Evolutionary conservation across 2,329 filamentous ascomycete genomes (phyloP), one percentile per base, ranked within the genome.

Genomic region (Thermothelomyces thermophilus): DNA sequence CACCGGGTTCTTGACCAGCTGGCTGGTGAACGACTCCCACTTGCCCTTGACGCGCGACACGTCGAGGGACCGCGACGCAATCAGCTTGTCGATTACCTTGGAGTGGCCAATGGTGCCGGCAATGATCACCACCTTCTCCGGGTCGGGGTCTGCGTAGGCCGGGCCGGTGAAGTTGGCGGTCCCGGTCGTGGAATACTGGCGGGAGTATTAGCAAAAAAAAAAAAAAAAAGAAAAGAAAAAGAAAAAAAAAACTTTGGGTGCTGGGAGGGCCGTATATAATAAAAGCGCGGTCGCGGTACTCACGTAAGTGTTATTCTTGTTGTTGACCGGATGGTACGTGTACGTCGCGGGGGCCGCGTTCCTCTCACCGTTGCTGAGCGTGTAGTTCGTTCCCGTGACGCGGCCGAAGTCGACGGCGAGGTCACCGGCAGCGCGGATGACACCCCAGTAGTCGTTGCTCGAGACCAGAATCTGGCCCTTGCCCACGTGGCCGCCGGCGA

Each of bases 1-100:
- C 11, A 82, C 63, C 0, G 83, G 83, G 24, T 74, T 68, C 14
- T 75, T 64, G 1, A 87, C 72, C 3, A 87, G 60, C 36, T 75
- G 68, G 35, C 76, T 83, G 19, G 75, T 69, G 60, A 84, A 88
- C 0, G 83, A 75, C 62, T 90, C 85, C 85, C 84, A 89, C 55
- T 82, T 72, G 1, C 80, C 83, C 46, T 76, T 61, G 24, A 84
- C 75, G 0, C 68, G 66, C 3, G 72, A 73, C 1, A 79, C 73
- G 51, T 87, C 74, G 16, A 88, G 65, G 56, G 80, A 76, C 1
- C 74, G 73, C 2, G 69, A 69, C 1, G 70, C 61, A 19, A 84
- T 67, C 41, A 88, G 69, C 6, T 66, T 63, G 58, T 84, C 78
- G 46, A 88, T 80, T 31, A 84, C 60, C 10, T 71, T 68, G 0